Base-by-base conservation (phyloP, 345 rosid species). In the Viola odorata region DNA sequence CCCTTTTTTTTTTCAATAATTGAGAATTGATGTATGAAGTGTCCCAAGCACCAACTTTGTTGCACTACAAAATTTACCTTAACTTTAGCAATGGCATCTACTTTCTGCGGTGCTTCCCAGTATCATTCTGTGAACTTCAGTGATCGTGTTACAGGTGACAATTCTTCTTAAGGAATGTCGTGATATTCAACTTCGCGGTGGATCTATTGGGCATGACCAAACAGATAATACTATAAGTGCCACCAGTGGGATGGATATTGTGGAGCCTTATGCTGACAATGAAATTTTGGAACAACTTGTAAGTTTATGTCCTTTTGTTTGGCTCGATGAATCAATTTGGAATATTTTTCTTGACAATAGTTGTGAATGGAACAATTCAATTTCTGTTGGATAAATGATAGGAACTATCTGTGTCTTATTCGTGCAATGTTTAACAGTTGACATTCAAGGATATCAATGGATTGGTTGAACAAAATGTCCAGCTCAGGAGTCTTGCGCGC, bases 121-220 rank as follows among this genome's bases (percentile, higher is more conserved):
- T 45, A 54, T 15, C 58, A 36, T 53, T 10, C 23, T 32, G 3
- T 53, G 60, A 16, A 37, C 15, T 42, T 7, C 41, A 37, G 5
- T 15, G n/a, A 53, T 53, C 13, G 37, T 58, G 32, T 57, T 72
- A 12, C 75, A 92, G 98, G 94, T 92, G 59, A 85, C 98, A 1
- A 60, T 92, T 66, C 96, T 92, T 53, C 84, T 92, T 47, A 92
- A 89, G 82, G 98, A 92, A 73, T 92, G 98, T 60, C 88, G 96
- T 57, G 96, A 89, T 67, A 81, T 92, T 62, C 98, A 92, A 75
- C 81, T 92, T 44, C 95, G 88, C 5, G 81, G 89, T 82, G 97
- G 98, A 69, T 77, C 85, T 66, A 54, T 69, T 57, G 75, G 68
- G 57, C 69, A 65, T 63, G 85, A 75, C 65, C 54, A 70, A 66